These are phyloP conservation scores for Zasmidium citrigriseum DNA, from an alignment of 2,329 filamentous ascomycete species.

Conservation along the genomic window DNA sequence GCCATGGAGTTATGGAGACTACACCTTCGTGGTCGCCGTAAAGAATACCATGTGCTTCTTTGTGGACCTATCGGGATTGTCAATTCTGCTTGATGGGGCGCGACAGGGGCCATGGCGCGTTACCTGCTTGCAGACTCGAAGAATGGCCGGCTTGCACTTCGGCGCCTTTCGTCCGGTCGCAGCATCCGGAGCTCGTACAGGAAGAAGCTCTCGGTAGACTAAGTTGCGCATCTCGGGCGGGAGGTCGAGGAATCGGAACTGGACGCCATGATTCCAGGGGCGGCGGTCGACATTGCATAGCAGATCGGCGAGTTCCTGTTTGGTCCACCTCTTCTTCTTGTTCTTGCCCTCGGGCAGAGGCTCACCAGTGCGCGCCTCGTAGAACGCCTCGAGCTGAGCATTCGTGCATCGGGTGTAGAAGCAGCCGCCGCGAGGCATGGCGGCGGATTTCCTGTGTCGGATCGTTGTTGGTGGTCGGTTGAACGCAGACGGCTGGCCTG, in stretches of 20 bases:
- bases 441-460: too few relatives aligned
- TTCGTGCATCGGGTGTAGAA: conserved; percentile 2
- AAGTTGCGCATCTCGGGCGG: conserved; percentile 2
- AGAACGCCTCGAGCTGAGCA: neutral
- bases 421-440: neutral
- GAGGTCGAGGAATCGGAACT: conserved; percentile 1
- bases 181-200: neutral
- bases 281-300: neutral
- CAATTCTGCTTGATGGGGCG: neutral
- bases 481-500: too few relatives aligned
- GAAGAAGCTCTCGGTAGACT: neutral
- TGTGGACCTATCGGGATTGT: neutral
- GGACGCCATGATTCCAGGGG: neutral
- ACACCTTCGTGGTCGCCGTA: neutral
- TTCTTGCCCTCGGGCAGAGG: neutral
- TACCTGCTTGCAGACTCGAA: conserved; percentile 1
- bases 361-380: neutral
- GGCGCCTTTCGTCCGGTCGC: neutral
- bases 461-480: too few relatives aligned
- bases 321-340: neutral
- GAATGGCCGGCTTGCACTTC: neutral
- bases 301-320: neutral
- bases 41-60: neutral
- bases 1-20: neutral
- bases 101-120: neutral